A percentile compares a stretch with the other conserved stretches of the same genome.
Conservation (phyloP, 441 rosid species). For the Populus trichocarpa region DNA sequence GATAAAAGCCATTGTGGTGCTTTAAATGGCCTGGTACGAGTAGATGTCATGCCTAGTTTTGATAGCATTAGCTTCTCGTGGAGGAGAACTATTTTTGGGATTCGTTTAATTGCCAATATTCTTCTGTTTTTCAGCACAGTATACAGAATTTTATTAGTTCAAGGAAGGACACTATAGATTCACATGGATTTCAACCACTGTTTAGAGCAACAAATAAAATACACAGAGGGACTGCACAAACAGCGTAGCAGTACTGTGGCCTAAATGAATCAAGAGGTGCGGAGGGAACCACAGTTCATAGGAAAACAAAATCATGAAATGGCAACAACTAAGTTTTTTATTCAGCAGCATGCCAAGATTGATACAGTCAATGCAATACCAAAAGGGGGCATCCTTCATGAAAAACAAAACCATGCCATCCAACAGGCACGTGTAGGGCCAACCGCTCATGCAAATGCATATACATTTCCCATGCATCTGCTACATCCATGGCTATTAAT, state of each 20-base stretch:
- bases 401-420: not conserved
- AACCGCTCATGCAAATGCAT: not conserved
- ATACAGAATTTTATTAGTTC: no score
- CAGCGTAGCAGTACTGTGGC: not conserved
- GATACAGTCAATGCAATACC: not conserved
- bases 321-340: not conserved
- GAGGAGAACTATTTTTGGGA: not conserved
- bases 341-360: not conserved
- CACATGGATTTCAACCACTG: not conserved
- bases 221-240: not conserved
- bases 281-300: not conserved
- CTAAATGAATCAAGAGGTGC: not conserved
- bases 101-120: not conserved
- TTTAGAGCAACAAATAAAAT: not conserved
- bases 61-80: not conserved
- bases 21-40: no score
- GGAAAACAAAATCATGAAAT: not conserved
- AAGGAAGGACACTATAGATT: no score
- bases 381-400: not conserved
- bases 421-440: not conserved
- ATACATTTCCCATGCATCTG: not conserved
- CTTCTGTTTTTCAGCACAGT: not conserved
- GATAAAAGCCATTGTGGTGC: no score
- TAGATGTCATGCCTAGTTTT: no score
- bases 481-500: not conserved